Conservation (phyloP, 257 asterid species). For the Plectranthus barbatus region DNA sequence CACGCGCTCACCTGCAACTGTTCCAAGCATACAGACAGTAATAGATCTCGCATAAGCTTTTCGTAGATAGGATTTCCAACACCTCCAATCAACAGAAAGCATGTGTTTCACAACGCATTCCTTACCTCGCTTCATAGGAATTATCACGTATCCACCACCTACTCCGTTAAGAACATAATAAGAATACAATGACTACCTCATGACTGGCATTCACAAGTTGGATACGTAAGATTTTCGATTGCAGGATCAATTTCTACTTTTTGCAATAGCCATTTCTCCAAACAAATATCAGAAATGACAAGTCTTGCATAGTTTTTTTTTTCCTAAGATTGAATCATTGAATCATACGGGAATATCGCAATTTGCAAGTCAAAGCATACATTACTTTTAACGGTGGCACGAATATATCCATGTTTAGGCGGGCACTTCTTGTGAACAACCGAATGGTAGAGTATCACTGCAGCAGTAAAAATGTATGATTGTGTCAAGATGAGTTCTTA, state of each 20-base stretch:
- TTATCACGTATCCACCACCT: constrained; percentile 90
- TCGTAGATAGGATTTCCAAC: constrained; percentile 58
- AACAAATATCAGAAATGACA: background rate
- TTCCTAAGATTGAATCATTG: background rate
- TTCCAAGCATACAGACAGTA: constrained; percentile 70
- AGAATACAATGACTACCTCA: background rate
- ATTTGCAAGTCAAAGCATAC: constrained; percentile 36
- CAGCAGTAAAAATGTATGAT: constrained; percentile 4
- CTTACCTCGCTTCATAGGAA: constrained; percentile 64
- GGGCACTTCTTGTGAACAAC: constrained; percentile 71
- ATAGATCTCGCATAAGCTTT: constrained; percentile 60
- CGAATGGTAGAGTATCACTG: constrained; percentile 87
- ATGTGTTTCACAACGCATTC: constrained; percentile 67
- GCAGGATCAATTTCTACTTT: too few species aligned
- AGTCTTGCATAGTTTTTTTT: background rate
- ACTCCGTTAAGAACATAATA: constrained; percentile 6
- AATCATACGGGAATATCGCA: background rate
- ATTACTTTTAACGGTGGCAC: constrained; percentile 89
- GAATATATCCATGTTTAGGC: constrained; percentile 69
- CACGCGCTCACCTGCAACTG: constrained; percentile 58
- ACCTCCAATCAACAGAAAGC: constrained; percentile 89
- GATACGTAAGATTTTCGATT: too few species aligned
- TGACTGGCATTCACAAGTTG: background rate
- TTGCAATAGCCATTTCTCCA: background rate
- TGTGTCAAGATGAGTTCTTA: constrained; percentile 1